Conservation (phyloP, 2,329 filamentous ascomycete genomes). For the Penicillium sp. region DNA sequence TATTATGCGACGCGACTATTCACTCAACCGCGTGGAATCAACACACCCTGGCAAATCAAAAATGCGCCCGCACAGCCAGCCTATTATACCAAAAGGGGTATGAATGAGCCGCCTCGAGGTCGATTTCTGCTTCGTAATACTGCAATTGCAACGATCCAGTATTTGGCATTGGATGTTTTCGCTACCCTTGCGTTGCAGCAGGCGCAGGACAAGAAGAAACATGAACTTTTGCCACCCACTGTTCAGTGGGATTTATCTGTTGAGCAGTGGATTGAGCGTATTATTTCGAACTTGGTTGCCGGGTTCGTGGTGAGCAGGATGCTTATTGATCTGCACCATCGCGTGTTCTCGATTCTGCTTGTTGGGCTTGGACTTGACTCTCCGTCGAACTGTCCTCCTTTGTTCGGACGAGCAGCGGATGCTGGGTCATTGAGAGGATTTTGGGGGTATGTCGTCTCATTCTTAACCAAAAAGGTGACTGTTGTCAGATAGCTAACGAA, state of each 20-base stretch:
- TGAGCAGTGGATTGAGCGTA: constrained; percentile 14
- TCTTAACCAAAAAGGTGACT: neutral
- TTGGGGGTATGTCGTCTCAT: constrained; percentile 26
- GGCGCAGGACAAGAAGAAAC: neutral
- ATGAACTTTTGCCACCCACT: neutral
- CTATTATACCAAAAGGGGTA: constrained; percentile 10
- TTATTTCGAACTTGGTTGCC: constrained; percentile 8
- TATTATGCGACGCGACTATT: constrained; percentile 5
- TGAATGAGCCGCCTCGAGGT: neutral
- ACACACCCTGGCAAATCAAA: constrained; percentile 23
- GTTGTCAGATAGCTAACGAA: neutral
- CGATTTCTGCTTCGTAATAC: constrained; percentile 23
- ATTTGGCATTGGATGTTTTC: constrained; percentile 15
- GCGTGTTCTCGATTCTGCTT: constrained; percentile 18
- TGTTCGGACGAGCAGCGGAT: constrained; percentile 25
- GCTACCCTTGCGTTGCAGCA: neutral
- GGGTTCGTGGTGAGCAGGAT: constrained; percentile 18
- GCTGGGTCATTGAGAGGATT: constrained; percentile 27
- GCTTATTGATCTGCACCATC: constrained; percentile 21
- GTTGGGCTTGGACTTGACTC: constrained; percentile 16
- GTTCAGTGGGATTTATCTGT: constrained; percentile 6
- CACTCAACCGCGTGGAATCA: constrained; percentile 18
- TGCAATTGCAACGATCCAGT: constrained; percentile 22
- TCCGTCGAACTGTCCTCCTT: constrained; percentile 23
- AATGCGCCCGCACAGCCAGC: constrained; percentile 17